Evolutionary conservation across 148 eudicot species (phyloP).

Genomic region (Nyssa sinensis): DNA sequence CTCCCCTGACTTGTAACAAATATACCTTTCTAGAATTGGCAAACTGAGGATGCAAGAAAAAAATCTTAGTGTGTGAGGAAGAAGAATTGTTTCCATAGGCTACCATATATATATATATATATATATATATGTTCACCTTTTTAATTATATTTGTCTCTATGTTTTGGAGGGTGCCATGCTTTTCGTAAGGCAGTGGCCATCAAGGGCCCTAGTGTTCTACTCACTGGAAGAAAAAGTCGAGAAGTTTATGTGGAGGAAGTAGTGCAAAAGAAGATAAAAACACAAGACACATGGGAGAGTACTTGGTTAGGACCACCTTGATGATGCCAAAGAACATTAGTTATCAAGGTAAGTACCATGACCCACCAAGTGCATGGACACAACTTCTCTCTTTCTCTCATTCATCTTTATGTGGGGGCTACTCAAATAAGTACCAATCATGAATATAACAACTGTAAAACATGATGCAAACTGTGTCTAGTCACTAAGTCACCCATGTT

Average conservation of each 20-base stretch:
- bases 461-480: neutral
- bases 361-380: neutral
- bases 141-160: neutral
- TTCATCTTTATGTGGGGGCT: neutral
- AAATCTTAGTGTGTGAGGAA: too few relatives aligned
- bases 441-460: neutral
- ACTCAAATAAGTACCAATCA: neutral
- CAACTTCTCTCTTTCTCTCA: neutral
- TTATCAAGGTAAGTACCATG: conserved; percentile 2
- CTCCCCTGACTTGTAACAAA: neutral
- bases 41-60: neutral
- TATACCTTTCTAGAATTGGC: neutral
- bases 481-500: neutral
- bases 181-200: conserved; percentile 3
- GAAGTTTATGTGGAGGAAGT: conserved; percentile 18
- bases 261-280: conserved; percentile 16
- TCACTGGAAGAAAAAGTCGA: conserved; percentile 10
- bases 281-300: neutral
- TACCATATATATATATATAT: too few relatives aligned
- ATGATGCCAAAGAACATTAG: conserved; percentile 1
- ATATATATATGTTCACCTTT: neutral
- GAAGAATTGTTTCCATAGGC: too few relatives aligned
- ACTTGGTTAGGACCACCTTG: conserved; percentile 13
- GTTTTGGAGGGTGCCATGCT: conserved; percentile 14
- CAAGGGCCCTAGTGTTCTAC: conserved; percentile 12